These are phyloP conservation scores for Marchantia paleacea DNA, from an alignment of 225 moss, liverwort and hornwort species.

Conservation along the genomic window DNA sequence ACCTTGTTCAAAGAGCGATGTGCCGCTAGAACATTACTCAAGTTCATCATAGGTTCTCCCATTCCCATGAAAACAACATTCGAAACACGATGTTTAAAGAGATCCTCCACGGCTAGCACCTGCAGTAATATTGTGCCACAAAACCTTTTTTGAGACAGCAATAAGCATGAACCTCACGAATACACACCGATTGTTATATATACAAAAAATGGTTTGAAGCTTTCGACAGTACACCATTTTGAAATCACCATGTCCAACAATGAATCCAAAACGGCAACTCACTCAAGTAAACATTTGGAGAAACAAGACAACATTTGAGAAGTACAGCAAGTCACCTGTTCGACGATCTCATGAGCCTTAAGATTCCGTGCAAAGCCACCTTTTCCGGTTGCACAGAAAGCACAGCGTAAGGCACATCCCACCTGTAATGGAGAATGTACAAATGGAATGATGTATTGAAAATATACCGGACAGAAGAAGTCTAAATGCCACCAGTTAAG, in stretches of 20 bases:
- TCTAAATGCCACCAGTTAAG: neutral
- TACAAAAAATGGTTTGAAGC: neutral
- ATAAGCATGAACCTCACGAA: neutral
- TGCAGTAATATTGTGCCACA: conserved; percentile 20
- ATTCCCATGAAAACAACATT: conserved; percentile 99
- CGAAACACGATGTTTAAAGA: conserved; percentile 78
- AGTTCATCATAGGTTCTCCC: conserved; percentile 97
- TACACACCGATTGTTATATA: neutral
- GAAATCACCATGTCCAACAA: no score
- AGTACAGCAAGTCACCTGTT: conserved; percentile 61
- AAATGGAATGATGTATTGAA: neutral
- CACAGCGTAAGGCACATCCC: conserved; percentile 85
- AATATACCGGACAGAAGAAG: neutral
- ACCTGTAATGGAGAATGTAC: conserved; percentile 45
- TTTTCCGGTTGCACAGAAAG: conserved; percentile 99
- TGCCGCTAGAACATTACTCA: conserved; percentile 66
- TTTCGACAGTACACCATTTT: no score
- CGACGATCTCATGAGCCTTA: conserved; percentile 86
- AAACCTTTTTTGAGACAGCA: neutral
- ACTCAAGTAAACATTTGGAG: no score
- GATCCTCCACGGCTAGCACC: conserved; percentile 85
- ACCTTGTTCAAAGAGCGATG: conserved; percentile 86
- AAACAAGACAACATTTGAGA: no score
- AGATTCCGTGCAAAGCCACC: conserved; percentile 95
- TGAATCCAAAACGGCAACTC: no score